Base-by-base conservation (phyloP, 306 rosid genomes). In the Quercus wislizeni region DNA sequence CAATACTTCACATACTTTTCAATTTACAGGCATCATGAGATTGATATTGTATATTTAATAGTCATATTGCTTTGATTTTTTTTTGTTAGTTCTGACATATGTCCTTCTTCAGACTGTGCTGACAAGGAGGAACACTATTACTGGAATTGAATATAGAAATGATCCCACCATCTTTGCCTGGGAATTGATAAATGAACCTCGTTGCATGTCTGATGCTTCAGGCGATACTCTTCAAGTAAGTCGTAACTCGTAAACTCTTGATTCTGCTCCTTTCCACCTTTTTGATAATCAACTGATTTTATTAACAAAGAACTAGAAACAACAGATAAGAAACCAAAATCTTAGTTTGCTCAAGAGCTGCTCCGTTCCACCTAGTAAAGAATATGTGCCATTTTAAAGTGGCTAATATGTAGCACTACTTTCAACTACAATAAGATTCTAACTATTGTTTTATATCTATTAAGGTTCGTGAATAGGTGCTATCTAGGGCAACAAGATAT, bases 181-280 rank as follows among this genome's bases (percentile, higher is more conserved):
- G 99, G 99, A 95, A 86, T 89, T 95, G 88, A 95, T 95, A 55
- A 95, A 95, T 23, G 99, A 95, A 80, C 99, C 99, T 18, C 98
- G 99, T 71, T 93, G 99, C 91, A 83, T 88, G 77, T 84, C 94
- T 72, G 99, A 95, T 88, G 86, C 94, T 82, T 95, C 99, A 54
- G 99, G 97, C 33, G 96, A 95, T 83, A 91, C 98, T 75, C 98
- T 95, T 43, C 99, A 95, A 78, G 99, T 95, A 91, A 85, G 96
- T 78, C 81, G 46, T 95, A 91, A 85, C 94, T 78, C 81, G 46
- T 79, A 20, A 17, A 51, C 54, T 55, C 85, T 64, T 71, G 74
- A 57, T 74, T 27, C 27, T 35, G 76, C 68, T 58, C 23, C 62
- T 49, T 75, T 19, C 31, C 63, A 70, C 79, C 49, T 30, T 41